Evolutionary conservation across 257 asterid species (phyloP).

Genomic region (Penstemon barbatus): DNA sequence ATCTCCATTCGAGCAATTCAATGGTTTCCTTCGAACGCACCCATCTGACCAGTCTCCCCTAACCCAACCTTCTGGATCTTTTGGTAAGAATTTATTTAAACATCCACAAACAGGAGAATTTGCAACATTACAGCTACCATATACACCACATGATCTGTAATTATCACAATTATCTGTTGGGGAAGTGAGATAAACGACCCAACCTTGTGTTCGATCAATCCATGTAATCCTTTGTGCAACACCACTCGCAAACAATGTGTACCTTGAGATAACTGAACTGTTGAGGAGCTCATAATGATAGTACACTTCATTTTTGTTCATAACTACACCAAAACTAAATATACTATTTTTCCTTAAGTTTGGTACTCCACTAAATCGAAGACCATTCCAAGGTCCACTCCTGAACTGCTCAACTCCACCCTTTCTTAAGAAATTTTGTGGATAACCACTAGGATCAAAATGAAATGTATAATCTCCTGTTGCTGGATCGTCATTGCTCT

Average conservation of each 20-base stretch:
- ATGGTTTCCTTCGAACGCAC: constrained; percentile 28
- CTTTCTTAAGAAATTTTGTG: constrained; percentile 26
- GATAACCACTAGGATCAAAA: constrained; percentile 40
- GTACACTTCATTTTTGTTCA: constrained; percentile 27
- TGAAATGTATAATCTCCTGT: constrained; percentile 32
- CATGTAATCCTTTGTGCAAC: constrained; percentile 33
- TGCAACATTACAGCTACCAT: constrained; percentile 27
- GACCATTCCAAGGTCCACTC: constrained; percentile 49
- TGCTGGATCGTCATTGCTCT: constrained; percentile 43
- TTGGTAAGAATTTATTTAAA: constrained; percentile 28
- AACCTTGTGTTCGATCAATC: constrained; percentile 24
- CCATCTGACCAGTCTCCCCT: constrained; percentile 34
- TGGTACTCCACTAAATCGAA: constrained; percentile 36
- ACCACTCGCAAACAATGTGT: constrained; percentile 23
- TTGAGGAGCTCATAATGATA: constrained; percentile 30
- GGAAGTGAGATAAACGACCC: constrained; percentile 27
- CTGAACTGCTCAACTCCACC: constrained; percentile 18
- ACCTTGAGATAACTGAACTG: constrained; percentile 29
- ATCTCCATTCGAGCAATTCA: constrained; percentile 31
- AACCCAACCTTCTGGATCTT: constrained; percentile 30
- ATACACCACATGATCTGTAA: constrained; percentile 30
- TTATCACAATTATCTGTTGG: constrained; percentile 36
- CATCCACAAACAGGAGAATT: constrained; percentile 37
- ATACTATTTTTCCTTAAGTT: constrained; percentile 21
- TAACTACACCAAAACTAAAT: constrained; percentile 10